Conservation (phyloP, 345 rosid genomes). For the Cardamine resedifolia region DNA sequence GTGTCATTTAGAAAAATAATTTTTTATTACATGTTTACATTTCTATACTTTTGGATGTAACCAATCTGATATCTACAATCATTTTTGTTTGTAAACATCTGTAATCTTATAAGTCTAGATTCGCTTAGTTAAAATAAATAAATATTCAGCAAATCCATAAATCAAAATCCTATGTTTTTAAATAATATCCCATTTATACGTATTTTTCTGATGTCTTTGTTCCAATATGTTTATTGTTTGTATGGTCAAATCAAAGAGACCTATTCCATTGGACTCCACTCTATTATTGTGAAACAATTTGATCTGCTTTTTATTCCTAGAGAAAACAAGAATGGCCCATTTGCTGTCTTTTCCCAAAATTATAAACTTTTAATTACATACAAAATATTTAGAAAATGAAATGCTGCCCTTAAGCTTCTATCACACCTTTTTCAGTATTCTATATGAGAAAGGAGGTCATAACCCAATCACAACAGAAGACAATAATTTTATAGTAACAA, state of each 20-base stretch:
- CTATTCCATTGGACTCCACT: constrained; percentile 45
- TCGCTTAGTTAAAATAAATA: not conserved
- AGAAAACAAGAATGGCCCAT: constrained; percentile 59
- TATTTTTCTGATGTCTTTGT: not conserved
- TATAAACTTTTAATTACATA: not conserved
- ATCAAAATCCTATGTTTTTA: not conserved
- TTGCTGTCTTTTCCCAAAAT: constrained; percentile 45
- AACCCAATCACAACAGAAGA: constrained; percentile 19
- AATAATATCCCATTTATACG: not conserved
- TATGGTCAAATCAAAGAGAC: constrained; percentile 31
- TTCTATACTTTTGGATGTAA: not conserved
- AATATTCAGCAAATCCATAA: not conserved
- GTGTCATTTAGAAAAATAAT: not conserved
- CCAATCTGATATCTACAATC: no score
- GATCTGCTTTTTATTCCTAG: constrained; percentile 36
- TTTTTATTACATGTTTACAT: not conserved
- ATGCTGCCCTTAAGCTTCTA: constrained; percentile 14
- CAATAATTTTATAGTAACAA: not conserved
- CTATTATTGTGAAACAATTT: constrained; percentile 61
- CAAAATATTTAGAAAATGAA: not conserved
- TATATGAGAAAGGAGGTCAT: constrained; percentile 7
- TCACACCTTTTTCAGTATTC: constrained; percentile 4
- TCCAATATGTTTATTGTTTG: constrained; percentile 26
- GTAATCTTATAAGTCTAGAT: not conserved
- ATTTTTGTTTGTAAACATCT: not conserved